These are phyloP conservation scores for Coniochaeta sp. DNA, from an alignment of 2,329 filamentous ascomycete species.

Conservation along the genomic window DNA sequence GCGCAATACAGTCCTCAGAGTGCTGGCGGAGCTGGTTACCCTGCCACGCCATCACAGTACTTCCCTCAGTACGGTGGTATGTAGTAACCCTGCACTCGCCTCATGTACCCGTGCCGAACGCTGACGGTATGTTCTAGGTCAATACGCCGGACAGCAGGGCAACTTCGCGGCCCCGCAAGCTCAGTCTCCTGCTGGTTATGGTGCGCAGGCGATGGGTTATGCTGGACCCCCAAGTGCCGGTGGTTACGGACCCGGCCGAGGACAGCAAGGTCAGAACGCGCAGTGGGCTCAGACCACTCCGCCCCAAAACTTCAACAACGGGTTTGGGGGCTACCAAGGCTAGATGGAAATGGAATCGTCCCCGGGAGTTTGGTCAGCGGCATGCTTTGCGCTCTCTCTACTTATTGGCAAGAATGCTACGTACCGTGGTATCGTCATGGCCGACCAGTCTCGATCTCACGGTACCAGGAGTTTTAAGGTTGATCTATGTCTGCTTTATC, in stretches of 20 bases:
- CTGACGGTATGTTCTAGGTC: constrained; percentile 31
- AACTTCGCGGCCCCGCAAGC: constrained; percentile 56
- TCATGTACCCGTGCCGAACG: neutral
- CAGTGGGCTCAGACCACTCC: constrained; percentile 45
- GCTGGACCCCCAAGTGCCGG: constrained; percentile 68
- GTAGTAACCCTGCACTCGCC: constrained; percentile 18
- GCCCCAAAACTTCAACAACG: constrained; percentile 53
- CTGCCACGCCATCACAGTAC: constrained; percentile 71
- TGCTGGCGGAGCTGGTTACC: constrained; percentile 63
- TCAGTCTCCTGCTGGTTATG: constrained; percentile 55
- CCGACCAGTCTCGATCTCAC: neutral
- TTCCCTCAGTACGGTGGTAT: constrained; percentile 90
- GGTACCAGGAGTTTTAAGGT: neutral
- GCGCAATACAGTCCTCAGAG: constrained; percentile 65
- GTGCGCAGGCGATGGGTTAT: constrained; percentile 63
- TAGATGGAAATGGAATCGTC: constrained; percentile 21
- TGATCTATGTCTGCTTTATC: neutral
- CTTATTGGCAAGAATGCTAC: neutral
- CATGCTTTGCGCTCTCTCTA: neutral
- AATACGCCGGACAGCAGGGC: constrained; percentile 59
- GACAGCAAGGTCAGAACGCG: constrained; percentile 50
- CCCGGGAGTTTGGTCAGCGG: neutral
- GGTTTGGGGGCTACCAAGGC: constrained; percentile 57
- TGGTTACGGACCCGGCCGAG: constrained; percentile 80
- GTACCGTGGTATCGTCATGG: neutral